phyloP scores from a whole-genome alignment of 2,329 filamentous ascomycete genomes.

The Cercospora nicotianae region DNA sequence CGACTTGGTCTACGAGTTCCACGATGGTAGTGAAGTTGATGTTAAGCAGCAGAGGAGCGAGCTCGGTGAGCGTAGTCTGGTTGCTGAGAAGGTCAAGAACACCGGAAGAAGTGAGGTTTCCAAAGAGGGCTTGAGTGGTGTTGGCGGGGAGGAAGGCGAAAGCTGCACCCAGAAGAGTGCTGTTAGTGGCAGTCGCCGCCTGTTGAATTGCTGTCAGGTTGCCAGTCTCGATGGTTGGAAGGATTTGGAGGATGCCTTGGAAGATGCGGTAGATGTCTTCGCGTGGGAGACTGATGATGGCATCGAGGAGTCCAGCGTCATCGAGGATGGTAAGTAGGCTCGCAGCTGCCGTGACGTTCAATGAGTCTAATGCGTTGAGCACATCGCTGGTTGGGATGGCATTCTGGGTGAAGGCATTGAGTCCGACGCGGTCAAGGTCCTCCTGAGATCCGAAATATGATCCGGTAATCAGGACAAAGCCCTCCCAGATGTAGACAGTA shows the following conservation, averaged over 20 bases:
- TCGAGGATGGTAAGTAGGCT: slow-evolving; percentile 9
- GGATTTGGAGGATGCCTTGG: slow-evolving; percentile 13
- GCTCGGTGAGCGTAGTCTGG: slow-evolving; percentile 11
- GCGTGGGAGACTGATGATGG: slow-evolving; percentile 12
- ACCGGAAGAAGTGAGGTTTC: slow-evolving; percentile 14
- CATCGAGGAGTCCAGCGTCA: slow-evolving; percentile 13
- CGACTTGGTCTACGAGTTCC: slow-evolving; percentile 12
- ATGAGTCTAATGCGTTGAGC: slow-evolving; percentile 16
- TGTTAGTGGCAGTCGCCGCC: slow-evolving; percentile 16
- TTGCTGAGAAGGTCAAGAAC: slow-evolving; percentile 18
- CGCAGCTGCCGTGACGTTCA: slow-evolving; percentile 20
- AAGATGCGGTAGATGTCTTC: slow-evolving; percentile 10
- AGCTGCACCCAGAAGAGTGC: slow-evolving; percentile 9
- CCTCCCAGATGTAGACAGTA: slow-evolving; percentile 23
- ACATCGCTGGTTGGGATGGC: slow-evolving; percentile 13
- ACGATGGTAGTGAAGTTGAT: slow-evolving; percentile 22
- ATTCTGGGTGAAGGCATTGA: slow-evolving; percentile 1
- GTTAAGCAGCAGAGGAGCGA: slow-evolving; percentile 16
- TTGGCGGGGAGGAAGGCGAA: neutral
- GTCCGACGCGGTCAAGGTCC: slow-evolving; percentile 20
- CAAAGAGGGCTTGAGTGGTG: slow-evolving; percentile 15
- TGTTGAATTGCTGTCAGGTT: slow-evolving; percentile 12
- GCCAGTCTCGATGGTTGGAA: slow-evolving; percentile 15
- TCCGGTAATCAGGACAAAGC: slow-evolving; percentile 21
- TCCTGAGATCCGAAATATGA: slow-evolving; percentile 20